Evolutionary conservation across 352 stramenopile genomes (phyloP).

Genomic region (Phytophthora fragariae): DNA sequence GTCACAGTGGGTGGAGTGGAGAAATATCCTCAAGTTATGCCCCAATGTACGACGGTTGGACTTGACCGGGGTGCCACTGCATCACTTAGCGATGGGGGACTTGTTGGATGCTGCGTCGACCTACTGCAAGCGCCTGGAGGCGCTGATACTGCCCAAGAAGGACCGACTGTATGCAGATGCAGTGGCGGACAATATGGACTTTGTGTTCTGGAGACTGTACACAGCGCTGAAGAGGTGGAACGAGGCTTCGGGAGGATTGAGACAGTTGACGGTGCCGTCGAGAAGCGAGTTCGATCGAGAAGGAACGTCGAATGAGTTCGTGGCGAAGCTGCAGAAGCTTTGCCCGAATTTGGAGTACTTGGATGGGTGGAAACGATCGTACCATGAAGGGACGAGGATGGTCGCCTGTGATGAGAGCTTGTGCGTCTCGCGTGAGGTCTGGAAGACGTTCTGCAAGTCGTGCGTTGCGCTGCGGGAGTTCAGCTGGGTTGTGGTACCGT

Average conservation of each 20-base stretch:
- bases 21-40: conserved; percentile 37
- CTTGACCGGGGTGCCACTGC: conserved; percentile 46
- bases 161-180: conserved; percentile 37
- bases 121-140: conserved; percentile 42
- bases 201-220: conserved; percentile 48
- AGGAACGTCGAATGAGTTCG: conserved; percentile 46
- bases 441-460: conserved; percentile 51
- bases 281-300: conserved; percentile 44
- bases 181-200: conserved; percentile 50
- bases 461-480: conserved; percentile 61
- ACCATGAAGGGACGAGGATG: conserved; percentile 46
- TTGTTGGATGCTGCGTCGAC: conserved; percentile 44
- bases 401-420: conserved; percentile 51
- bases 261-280: conserved; percentile 47
- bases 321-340: conserved; percentile 34
- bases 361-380: conserved; percentile 72
- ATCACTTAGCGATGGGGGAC: conserved; percentile 52
- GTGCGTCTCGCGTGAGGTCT: conserved; percentile 42
- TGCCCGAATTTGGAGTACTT: conserved; percentile 70
- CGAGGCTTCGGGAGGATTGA: conserved; percentile 33
- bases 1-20: conserved; percentile 58
- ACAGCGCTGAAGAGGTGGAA: conserved; percentile 42
- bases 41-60: conserved; percentile 54
- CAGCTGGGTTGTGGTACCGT: conserved; percentile 75
- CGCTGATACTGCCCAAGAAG: conserved; percentile 50